phyloP scores from a whole-genome alignment of 352 stramenopile genomes.

The Globisporangium perplexum region DNA sequence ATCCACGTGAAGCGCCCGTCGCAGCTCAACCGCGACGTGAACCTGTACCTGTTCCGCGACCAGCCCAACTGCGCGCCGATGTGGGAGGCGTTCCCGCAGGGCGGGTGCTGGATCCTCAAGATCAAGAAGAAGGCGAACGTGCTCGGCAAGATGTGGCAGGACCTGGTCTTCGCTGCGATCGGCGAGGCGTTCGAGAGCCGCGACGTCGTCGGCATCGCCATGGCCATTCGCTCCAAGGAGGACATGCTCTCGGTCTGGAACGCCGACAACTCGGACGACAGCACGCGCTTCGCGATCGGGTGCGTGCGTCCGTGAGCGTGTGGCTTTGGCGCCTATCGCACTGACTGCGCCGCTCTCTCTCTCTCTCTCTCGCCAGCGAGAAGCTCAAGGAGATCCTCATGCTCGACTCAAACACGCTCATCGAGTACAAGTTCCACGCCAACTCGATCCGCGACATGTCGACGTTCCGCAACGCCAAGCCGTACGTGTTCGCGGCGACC shows the following conservation, averaged over 20 bases:
- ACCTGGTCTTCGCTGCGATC: constrained; percentile 90
- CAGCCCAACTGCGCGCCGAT: constrained; percentile 83
- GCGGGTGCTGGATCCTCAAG: constrained; percentile 94
- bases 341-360: background rate
- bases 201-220: constrained; percentile 91
- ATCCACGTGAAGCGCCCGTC: constrained; percentile 93
- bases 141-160: constrained; percentile 94
- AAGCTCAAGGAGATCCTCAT: constrained; percentile 93
- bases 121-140: constrained; percentile 94
- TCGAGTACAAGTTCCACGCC: constrained; percentile 94
- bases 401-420: constrained; percentile 91
- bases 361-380: constrained; percentile 50
- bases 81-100: constrained; percentile 91
- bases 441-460: constrained; percentile 92
- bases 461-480: constrained; percentile 91
- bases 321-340: background rate
- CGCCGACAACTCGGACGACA: constrained; percentile 89
- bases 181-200: constrained; percentile 89
- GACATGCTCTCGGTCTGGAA: constrained; percentile 95
- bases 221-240: constrained; percentile 92
- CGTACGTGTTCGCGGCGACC: constrained; percentile 80
- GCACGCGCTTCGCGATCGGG: constrained; percentile 77
- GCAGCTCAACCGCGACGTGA: constrained; percentile 88
- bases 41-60: constrained; percentile 93
- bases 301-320: constrained; percentile 13